Evolutionary conservation across 495 filamentous ascomycete genomes (phyloP), one percentile per base, ranked within the genome.

Genomic region (Parmelia sp.): DNA sequence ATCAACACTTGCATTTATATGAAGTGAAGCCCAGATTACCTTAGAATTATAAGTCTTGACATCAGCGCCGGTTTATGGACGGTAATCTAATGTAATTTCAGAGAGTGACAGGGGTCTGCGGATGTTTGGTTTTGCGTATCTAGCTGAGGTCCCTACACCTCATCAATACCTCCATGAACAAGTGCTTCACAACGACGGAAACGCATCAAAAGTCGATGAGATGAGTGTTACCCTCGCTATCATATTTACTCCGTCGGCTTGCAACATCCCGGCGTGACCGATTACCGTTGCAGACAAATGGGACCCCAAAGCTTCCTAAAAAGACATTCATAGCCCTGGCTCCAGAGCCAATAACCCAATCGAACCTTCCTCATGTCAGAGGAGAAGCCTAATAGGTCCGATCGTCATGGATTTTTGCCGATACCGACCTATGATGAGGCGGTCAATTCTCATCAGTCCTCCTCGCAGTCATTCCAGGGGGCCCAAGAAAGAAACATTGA

Each of bases 361-460:
- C 35, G 29, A 27, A 29, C 33, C 47, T 40, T 27, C 62, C 62
- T 47, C 69, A 85, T 86, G 83, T 74, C 78, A 68, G 79, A 82
- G 77, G 82, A 85, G 66, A 86, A 86, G 74, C 77, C 78, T 65
- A 73, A 83, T 29, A 72, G 77, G 44, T 67, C 65, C 55, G 55
- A 61, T 21, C 66, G 53, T 29, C 87, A 88, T 74, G 83, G 87
- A 69, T 74, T 82, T 58, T 82, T 90, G 61, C 92, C 94, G 25
- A 96, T 97, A 75, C 93, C 93, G 12, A 86, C 88, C 45, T 98
- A 98, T 81, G 93, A 97, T 74, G 94, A 98, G 79, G 92, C 94
- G 61, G 86, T 77, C 63, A 82, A 80, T 42, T 85, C 83, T 29
- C 82, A 81, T 53, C 81, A 85, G 23, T 76, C 77, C 45, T 88